Conservation (phyloP, 306 rosid species). For the Arachis hypogaea region DNA sequence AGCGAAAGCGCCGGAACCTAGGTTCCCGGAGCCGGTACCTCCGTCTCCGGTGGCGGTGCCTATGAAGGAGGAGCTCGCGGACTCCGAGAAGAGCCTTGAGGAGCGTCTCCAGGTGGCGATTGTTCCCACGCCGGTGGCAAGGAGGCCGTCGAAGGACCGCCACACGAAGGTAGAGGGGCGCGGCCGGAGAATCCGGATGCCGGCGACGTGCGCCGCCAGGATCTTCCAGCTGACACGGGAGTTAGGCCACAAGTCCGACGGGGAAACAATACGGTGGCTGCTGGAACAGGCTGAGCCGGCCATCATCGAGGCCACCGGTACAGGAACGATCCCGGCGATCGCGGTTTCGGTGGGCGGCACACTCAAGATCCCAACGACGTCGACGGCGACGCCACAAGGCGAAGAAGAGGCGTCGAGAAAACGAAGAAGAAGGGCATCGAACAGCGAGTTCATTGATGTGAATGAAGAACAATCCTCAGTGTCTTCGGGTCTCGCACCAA, state of each 20-base stretch:
- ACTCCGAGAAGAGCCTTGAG: slow-evolving; percentile 40
- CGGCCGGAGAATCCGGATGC: slow-evolving; percentile 87
- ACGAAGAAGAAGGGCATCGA: slow-evolving; percentile 48
- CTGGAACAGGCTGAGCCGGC: slow-evolving; percentile 77
- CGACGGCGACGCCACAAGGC: slow-evolving; percentile 62
- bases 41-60: slow-evolving; percentile 18
- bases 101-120: slow-evolving; percentile 44
- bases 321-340: slow-evolving; percentile 82
- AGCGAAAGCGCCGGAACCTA: slow-evolving; percentile 19
- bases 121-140: slow-evolving; percentile 41
- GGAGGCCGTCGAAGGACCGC: slow-evolving; percentile 66
- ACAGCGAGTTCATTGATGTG: slow-evolving; percentile 57
- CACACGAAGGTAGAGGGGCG: slow-evolving; percentile 95
- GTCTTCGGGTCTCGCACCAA: slow-evolving; percentile 74
- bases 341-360: slow-evolving; percentile 84
- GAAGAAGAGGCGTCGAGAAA: slow-evolving; percentile 56
- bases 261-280: slow-evolving; percentile 88
- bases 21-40: slow-evolving; percentile 23
- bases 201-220: slow-evolving; percentile 82
- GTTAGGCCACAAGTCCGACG: slow-evolving; percentile 83
- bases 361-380: slow-evolving; percentile 75
- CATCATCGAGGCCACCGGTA: slow-evolving; percentile 80
- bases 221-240: slow-evolving; percentile 86
- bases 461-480: slow-evolving; percentile 50
- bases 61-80: slow-evolving; percentile 60